Percentiles rank a stretch among this genome's conserved stretches.
Evolutionary conservation across 192 early-diverging fungal genomes (phyloP).

Genomic region (Coemansia sp.): DNA sequence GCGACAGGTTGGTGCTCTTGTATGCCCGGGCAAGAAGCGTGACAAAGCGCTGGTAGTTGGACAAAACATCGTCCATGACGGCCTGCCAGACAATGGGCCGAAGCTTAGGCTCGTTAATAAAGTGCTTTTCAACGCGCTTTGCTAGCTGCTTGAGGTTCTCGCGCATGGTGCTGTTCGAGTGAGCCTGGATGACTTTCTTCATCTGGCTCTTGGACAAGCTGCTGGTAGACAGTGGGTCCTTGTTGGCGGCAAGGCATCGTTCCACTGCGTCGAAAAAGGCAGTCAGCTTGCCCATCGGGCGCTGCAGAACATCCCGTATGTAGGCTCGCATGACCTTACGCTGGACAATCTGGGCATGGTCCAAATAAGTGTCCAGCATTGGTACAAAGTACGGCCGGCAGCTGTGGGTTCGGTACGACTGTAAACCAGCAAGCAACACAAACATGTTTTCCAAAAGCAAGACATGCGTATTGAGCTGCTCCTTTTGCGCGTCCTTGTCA

Average conservation of each 20-base stretch:
- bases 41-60: slow-evolving; percentile 75
- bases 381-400: slow-evolving; percentile 56
- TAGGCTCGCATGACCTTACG: slow-evolving; percentile 80
- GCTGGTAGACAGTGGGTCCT: slow-evolving; percentile 56
- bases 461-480: slow-evolving; percentile 84
- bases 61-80: slow-evolving; percentile 82
- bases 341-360: slow-evolving; percentile 78
- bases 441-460: slow-evolving; percentile 93
- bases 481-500: slow-evolving; percentile 75
- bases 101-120: slow-evolving; percentile 75
- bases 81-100: slow-evolving; percentile 86
- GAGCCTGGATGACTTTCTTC: slow-evolving; percentile 78
- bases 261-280: slow-evolving; percentile 98
- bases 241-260: slow-evolving; percentile 60
- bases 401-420: slow-evolving; percentile 65
- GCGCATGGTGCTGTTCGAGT: slow-evolving; percentile 75
- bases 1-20: slow-evolving; percentile 70
- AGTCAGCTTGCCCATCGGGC: slow-evolving; percentile 79
- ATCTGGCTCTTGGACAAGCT: slow-evolving; percentile 80
- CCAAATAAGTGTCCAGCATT: slow-evolving; percentile 58
- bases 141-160: slow-evolving; percentile 70
- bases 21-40: slow-evolving; percentile 80
- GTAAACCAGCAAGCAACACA: slow-evolving; percentile 77
- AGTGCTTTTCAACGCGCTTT: slow-evolving; percentile 93
- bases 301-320: slow-evolving; percentile 78